Conservation (phyloP, 2,329 filamentous ascomycete genomes). For the Colletotrichum tropicicola region DNA sequence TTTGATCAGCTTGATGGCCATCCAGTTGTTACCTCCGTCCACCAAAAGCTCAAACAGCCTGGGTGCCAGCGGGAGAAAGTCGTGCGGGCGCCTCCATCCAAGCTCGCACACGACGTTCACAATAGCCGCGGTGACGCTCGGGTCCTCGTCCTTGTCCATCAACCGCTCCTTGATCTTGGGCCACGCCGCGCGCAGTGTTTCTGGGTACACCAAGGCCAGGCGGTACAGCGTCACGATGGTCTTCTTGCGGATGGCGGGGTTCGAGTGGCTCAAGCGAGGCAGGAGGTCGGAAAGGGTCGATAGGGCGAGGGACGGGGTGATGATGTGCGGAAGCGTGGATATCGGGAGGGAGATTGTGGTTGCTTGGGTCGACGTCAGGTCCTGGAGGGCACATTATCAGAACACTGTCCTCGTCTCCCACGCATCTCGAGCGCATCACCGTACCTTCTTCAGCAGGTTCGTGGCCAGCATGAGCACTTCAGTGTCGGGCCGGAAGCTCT, state of each 20-base stretch:
- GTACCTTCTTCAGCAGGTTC: constrained; percentile 92
- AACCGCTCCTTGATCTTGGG: constrained; percentile 96
- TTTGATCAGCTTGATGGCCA: constrained; percentile 99
- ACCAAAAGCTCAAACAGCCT: constrained; percentile 92
- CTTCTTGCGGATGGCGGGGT: constrained; percentile 90
- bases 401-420: background rate
- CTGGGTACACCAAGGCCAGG: constrained; percentile 93
- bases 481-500: constrained; percentile 94
- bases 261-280: constrained; percentile 86
- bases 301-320: constrained; percentile 90
- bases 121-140: constrained; percentile 93
- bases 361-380: constrained; percentile 76
- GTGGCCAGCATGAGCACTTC: constrained; percentile 98
- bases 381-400: constrained; percentile 52
- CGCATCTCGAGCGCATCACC: background rate
- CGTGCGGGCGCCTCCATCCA: constrained; percentile 91
- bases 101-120: constrained; percentile 97
- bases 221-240: constrained; percentile 94
- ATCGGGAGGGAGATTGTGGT: constrained; percentile 88
- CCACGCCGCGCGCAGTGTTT: constrained; percentile 92
- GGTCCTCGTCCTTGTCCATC: constrained; percentile 89
- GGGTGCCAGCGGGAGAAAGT: constrained; percentile 92
- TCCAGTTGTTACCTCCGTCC: constrained; percentile 97
- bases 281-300: constrained; percentile 88
- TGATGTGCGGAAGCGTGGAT: constrained; percentile 90